These are phyloP conservation scores for Russula virescens DNA, from an alignment of 768 basidiomycete species.

Conservation along the genomic window DNA sequence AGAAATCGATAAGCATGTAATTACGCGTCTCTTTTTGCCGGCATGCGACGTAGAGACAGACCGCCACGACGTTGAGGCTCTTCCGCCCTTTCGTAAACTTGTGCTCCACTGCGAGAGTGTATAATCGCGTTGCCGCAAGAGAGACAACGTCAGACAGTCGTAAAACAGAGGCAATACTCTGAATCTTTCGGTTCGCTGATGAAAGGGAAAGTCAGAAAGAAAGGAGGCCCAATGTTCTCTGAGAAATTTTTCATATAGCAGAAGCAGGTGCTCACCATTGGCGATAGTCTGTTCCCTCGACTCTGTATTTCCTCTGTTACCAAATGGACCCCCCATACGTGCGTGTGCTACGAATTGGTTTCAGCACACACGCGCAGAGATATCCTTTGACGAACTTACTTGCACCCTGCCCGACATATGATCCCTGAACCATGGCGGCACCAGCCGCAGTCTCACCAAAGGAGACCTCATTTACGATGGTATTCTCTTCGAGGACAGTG, in stretches of 20 bases:
- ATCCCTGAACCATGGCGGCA: slow-evolving; percentile 92
- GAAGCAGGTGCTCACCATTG: slow-evolving; percentile 53
- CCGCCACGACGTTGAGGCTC: slow-evolving; percentile 89
- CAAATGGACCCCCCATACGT: slow-evolving; percentile 75
- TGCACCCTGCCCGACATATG: slow-evolving; percentile 84
- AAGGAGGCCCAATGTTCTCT: not conserved
- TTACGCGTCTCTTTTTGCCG: slow-evolving; percentile 84
- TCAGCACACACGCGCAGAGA: not conserved
- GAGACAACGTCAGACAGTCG: slow-evolving; percentile 75
- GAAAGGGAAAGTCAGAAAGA: not conserved
- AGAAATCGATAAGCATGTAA: slow-evolving; percentile 99
- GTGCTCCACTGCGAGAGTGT: slow-evolving; percentile 90
- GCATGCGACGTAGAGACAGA: slow-evolving; percentile 93
- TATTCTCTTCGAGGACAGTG: slow-evolving; percentile 87
- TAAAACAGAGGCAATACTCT: slow-evolving; percentile 71
- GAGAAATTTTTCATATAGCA: not conserved
- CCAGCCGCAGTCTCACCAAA: slow-evolving; percentile 94
- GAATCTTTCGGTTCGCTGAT: slow-evolving; percentile 76
- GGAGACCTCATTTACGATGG: slow-evolving; percentile 87
- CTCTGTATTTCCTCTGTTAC: slow-evolving; percentile 71
- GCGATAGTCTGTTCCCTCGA: slow-evolving; percentile 88
- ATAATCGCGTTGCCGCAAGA: slow-evolving; percentile 78
- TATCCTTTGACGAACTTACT: slow-evolving; percentile 48
- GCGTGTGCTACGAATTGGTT: slow-evolving; percentile 55
- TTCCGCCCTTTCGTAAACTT: slow-evolving; percentile 92